Evolutionary conservation across 2,329 filamentous ascomycete species (phyloP).

Genomic region (Aspergillus aculeatus): DNA sequence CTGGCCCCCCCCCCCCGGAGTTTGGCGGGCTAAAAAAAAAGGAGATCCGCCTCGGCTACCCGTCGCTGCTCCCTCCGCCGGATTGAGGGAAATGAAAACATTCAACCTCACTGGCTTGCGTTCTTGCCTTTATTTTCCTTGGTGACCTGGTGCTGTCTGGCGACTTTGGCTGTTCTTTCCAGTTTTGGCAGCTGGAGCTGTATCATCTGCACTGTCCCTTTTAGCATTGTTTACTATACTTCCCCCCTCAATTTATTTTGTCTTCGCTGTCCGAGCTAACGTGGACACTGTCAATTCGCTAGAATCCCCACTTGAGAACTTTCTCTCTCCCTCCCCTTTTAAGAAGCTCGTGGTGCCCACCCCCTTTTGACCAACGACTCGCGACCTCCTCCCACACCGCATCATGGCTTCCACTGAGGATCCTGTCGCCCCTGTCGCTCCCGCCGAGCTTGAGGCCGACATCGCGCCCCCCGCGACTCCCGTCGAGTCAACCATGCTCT

Average conservation of each 20-base stretch:
- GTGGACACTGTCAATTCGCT: slow-evolving; percentile 16
- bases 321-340: not conserved
- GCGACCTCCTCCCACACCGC: not conserved
- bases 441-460: slow-evolving; percentile 30
- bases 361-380: not conserved
- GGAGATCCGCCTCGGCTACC: slow-evolving; percentile 9
- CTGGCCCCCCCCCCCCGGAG: not conserved
- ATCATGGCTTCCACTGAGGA: slow-evolving; percentile 39
- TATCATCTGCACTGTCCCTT: not conserved
- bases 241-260: slow-evolving; percentile 1
- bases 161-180: not conserved
- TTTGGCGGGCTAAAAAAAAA: slow-evolving; percentile 2
- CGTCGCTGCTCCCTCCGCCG: slow-evolving; percentile 8
- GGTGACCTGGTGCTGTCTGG: not conserved
- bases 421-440: slow-evolving; percentile 24
- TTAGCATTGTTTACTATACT: not conserved
- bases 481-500: slow-evolving; percentile 33
- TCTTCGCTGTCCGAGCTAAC: slow-evolving; percentile 10
- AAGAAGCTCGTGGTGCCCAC: not conserved
- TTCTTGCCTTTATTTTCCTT: not conserved
- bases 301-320: slow-evolving; percentile 10
- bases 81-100: not conserved
- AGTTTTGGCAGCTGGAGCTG: not conserved
- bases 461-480: slow-evolving; percentile 36
- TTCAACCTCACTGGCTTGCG: not conserved